Evolutionary conservation across 768 basidiomycete genomes (phyloP).

Genomic region (Pisolithus tinctorius): DNA sequence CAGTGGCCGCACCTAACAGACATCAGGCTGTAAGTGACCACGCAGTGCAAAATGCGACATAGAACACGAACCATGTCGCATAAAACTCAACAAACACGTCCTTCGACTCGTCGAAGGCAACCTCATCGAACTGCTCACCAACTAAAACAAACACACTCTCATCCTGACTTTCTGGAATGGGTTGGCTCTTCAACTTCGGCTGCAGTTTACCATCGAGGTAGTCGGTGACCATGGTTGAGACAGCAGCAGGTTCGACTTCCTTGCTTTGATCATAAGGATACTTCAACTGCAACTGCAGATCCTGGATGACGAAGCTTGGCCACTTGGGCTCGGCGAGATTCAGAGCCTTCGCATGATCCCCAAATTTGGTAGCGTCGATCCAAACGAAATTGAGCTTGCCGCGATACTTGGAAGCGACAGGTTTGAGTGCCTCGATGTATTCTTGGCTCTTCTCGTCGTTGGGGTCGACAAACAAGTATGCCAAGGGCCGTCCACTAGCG

Average conservation of each 20-base stretch:
- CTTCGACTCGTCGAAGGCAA: slow-evolving; percentile 81
- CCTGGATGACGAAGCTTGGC: slow-evolving; percentile 93
- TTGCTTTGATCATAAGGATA: slow-evolving; percentile 75
- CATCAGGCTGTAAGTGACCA: neutral
- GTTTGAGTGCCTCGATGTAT: slow-evolving; percentile 60
- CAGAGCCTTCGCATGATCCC: slow-evolving; percentile 91
- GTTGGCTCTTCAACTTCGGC: slow-evolving; percentile 85
- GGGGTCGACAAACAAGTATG: slow-evolving; percentile 92
- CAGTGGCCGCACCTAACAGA: slow-evolving; percentile 81
- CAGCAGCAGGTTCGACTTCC: slow-evolving; percentile 48
- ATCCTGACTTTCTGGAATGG: slow-evolving; percentile 77
- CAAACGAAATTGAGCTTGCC: slow-evolving; percentile 93
- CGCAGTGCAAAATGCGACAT: neutral
- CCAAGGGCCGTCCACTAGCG: slow-evolving; percentile 75
- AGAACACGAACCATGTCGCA: slow-evolving; percentile 76
- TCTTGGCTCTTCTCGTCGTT: slow-evolving; percentile 55
- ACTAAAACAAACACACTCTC: slow-evolving; percentile 81
- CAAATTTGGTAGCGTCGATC: slow-evolving; percentile 94
- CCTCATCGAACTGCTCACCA: slow-evolving; percentile 81
- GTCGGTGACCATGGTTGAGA: slow-evolving; percentile 53
- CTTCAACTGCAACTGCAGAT: slow-evolving; percentile 78
- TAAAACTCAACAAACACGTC: slow-evolving; percentile 98
- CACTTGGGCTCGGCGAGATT: slow-evolving; percentile 82
- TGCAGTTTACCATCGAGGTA: slow-evolving; percentile 68
- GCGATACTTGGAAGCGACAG: slow-evolving; percentile 77